Evolutionary conservation across 805 yeast species (phyloP).

Genomic region (Candida patagonica): DNA sequence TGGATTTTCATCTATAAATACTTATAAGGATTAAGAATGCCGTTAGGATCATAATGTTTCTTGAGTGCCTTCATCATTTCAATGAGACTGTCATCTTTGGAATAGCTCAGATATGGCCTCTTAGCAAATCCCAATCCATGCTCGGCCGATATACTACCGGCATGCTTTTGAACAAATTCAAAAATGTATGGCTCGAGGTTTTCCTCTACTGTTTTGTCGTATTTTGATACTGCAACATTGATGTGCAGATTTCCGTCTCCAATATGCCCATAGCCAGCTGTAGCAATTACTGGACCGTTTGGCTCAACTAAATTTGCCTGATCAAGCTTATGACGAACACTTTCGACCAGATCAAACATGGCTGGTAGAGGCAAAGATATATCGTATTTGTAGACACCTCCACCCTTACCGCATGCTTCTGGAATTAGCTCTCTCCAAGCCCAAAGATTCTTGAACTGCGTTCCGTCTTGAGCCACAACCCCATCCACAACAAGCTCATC

Average conservation of each 20-base stretch:
- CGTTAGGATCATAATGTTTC: conserved; percentile 79
- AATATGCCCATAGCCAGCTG: conserved; percentile 95
- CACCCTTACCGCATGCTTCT: conserved; percentile 74
- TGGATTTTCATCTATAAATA: conserved; percentile 46
- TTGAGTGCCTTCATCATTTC: conserved; percentile 70
- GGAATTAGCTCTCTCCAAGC: conserved; percentile 92
- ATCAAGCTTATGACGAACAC: conserved; percentile 51
- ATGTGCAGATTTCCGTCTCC: conserved; percentile 97
- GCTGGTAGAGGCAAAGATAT: conserved; percentile 82
- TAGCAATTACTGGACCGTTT: conserved; percentile 68
- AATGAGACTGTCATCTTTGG: conserved; percentile 67
- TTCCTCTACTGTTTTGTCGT: conserved; percentile 67
- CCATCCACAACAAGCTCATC: conserved; percentile 83
- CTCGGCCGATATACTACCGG: conserved; percentile 93
- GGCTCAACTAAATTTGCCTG: conserved; percentile 55
- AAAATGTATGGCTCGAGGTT: conserved; percentile 89
- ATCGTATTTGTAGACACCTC: conserved; percentile 96
- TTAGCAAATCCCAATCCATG: conserved; percentile 97
- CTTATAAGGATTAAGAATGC: conserved; percentile 90
- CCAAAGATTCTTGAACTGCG: conserved; percentile 80
- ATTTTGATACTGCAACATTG: conserved; percentile 82
- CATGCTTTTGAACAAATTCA: conserved; percentile 57
- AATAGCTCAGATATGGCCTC: conserved; percentile 78
- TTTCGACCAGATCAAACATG: conserved; percentile 75
- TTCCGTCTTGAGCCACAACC: conserved; percentile 89